phyloP scores from a whole-genome alignment of 2,329 filamentous ascomycete species.

The Epicoccum sorghinum region DNA sequence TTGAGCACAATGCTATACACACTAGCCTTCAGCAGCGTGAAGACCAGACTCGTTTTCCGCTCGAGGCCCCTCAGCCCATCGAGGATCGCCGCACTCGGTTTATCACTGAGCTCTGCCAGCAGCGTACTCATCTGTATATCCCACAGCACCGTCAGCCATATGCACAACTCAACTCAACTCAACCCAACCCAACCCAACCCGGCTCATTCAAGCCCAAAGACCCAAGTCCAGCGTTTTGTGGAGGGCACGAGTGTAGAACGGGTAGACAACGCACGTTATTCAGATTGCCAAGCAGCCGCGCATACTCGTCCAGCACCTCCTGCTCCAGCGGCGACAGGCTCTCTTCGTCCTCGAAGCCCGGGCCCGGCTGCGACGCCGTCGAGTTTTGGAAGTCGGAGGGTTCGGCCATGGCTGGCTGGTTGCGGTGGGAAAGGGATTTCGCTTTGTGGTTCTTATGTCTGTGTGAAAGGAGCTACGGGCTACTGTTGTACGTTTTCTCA shows the following conservation, averaged over 20 bases:
- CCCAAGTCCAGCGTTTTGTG: no score
- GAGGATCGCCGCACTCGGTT: constrained; percentile 71
- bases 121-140: constrained; percentile 57
- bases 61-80: constrained; percentile 88
- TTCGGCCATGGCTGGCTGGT: constrained; percentile 20
- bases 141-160: no score
- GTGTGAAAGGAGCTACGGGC: no score
- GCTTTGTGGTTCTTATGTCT: no score
- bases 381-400: constrained; percentile 21
- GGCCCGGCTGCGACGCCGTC: constrained; percentile 21
- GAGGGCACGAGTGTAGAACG: no score
- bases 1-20: constrained; percentile 98
- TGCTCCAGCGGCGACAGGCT: constrained; percentile 80
- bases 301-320: constrained; percentile 93
- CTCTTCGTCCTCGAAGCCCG: constrained; percentile 27
- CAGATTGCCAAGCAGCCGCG: constrained; percentile 84
- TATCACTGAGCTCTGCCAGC: constrained; percentile 72
- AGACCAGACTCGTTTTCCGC: constrained; percentile 92
- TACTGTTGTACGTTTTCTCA: no score
- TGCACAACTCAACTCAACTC: no score
- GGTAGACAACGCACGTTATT: constrained; percentile 68
- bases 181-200: no score
- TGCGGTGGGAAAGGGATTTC: not conserved
- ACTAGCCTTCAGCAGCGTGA: constrained; percentile 94
- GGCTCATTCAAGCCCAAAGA: no score